Conservation (phyloP, 805 yeast species). For the Saccharomycodes ludwigii region DNA sequence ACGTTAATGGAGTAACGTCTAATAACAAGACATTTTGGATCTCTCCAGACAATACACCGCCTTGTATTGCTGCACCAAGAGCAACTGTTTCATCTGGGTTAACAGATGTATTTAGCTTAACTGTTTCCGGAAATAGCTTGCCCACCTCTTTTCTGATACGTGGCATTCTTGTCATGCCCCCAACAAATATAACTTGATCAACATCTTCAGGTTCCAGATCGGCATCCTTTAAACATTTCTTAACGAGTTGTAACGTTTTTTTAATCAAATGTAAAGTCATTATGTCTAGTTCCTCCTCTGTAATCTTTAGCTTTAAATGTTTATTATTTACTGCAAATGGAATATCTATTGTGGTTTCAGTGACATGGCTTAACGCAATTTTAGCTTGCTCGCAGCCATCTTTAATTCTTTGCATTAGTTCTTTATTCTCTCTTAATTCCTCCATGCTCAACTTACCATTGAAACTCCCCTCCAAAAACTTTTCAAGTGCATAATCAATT, state of each 20-base stretch:
- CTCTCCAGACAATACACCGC: conserved; percentile 75
- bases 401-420: conserved; percentile 60
- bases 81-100: conserved; percentile 95
- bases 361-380: conserved; percentile 59
- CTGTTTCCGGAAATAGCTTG: conserved; percentile 37
- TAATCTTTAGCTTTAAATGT: conserved; percentile 45
- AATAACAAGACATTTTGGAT: conserved; percentile 64
- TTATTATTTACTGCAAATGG: conserved; percentile 57
- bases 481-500: conserved; percentile 41
- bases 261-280: conserved; percentile 56
- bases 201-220: conserved; percentile 45
- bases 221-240: conserved; percentile 65
- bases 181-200: conserved; percentile 67
- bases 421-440: conserved; percentile 32
- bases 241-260: conserved; percentile 60
- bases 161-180: conserved; percentile 91
- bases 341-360: conserved; percentile 47
- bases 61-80: conserved; percentile 83
- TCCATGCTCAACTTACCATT: conserved; percentile 21
- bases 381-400: conserved; percentile 72
- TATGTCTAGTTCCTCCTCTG: conserved; percentile 56
- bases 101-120: conserved; percentile 53
- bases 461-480: conserved; percentile 40
- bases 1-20: conserved; percentile 73
- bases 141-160: conserved; percentile 54